These are phyloP conservation scores for Botrytis paeoniae DNA, from an alignment of 2,329 filamentous ascomycete genomes.

Conservation along the genomic window DNA sequence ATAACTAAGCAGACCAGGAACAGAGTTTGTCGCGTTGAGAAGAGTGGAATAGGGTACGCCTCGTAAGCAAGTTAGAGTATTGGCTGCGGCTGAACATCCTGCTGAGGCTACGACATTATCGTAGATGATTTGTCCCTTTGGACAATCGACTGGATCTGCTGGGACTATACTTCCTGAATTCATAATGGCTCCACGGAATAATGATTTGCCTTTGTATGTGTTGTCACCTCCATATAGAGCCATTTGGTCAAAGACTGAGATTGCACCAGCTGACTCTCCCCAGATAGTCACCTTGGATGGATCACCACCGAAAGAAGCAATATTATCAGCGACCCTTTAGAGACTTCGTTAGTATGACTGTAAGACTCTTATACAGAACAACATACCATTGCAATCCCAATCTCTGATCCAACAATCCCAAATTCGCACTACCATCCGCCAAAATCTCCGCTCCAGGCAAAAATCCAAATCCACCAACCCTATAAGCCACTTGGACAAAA, in stretches of 20 bases:
- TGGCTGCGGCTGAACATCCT: constrained; percentile 56
- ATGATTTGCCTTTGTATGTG: constrained; percentile 68
- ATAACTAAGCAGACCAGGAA: constrained; percentile 67
- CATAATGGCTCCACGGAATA: constrained; percentile 80
- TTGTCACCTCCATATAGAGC: constrained; percentile 68
- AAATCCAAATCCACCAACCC: constrained; percentile 72
- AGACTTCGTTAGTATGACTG: background rate
- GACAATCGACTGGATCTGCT: constrained; percentile 60
- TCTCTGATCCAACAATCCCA: constrained; percentile 71
- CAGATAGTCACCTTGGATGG: constrained; percentile 44
- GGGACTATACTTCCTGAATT: constrained; percentile 65
- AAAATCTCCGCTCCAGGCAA: constrained; percentile 66
- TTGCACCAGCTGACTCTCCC: constrained; percentile 57
- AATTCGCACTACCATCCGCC: constrained; percentile 63
- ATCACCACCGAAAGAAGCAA: constrained; percentile 69
- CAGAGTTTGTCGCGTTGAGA: constrained; percentile 65
- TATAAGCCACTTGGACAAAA: constrained; percentile 76
- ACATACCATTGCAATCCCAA: constrained; percentile 64
- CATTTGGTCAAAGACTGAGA: constrained; percentile 76
- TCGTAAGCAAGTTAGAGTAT: constrained; percentile 67
- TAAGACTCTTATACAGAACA: background rate
- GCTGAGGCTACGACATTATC: constrained; percentile 57
- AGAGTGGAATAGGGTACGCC: constrained; percentile 56
- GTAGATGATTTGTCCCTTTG: constrained; percentile 64
- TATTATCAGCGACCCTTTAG: constrained; percentile 62